Evolutionary conservation across 2,329 filamentous ascomycete genomes (phyloP).

Genomic region (Arachnomyces sp.): DNA sequence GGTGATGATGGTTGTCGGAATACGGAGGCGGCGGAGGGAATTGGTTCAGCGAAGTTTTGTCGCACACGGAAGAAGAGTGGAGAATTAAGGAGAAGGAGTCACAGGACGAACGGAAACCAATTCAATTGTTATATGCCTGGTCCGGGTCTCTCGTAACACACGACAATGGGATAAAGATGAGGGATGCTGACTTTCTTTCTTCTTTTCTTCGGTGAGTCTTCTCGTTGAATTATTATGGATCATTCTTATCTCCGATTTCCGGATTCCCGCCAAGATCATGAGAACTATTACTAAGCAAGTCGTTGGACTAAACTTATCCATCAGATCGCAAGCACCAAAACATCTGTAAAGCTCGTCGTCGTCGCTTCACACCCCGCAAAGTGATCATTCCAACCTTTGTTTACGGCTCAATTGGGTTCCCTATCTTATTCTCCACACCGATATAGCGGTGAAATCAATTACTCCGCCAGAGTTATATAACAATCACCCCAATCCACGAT

Average conservation of each 20-base stretch:
- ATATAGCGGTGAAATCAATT: neutral
- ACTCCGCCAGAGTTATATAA: neutral
- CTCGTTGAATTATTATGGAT: too few species aligned
- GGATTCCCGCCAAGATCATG: too few species aligned
- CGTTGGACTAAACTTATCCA: neutral
- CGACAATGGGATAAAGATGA: too few species aligned
- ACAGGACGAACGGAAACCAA: neutral
- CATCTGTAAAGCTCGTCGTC: neutral
- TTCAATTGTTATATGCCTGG: too few species aligned
- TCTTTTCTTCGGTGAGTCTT: too few species aligned
- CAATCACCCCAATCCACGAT: constrained; percentile 44
- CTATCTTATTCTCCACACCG: neutral
- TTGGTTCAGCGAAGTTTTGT: neutral
- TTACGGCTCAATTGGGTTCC: constrained; percentile 11
- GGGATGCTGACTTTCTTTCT: too few species aligned
- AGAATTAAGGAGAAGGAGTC: neutral
- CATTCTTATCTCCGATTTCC: too few species aligned
- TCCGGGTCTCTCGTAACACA: too few species aligned
- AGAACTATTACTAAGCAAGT: too few species aligned
- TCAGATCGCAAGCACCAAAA: neutral
- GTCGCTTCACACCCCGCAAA: too few species aligned
- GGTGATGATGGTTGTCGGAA: constrained; percentile 17
- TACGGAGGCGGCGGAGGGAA: neutral
- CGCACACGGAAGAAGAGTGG: neutral
- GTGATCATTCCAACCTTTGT: neutral